Evolutionary conservation across 2,329 filamentous ascomycete genomes (phyloP).

Genomic region (Elsinoe batatas): DNA sequence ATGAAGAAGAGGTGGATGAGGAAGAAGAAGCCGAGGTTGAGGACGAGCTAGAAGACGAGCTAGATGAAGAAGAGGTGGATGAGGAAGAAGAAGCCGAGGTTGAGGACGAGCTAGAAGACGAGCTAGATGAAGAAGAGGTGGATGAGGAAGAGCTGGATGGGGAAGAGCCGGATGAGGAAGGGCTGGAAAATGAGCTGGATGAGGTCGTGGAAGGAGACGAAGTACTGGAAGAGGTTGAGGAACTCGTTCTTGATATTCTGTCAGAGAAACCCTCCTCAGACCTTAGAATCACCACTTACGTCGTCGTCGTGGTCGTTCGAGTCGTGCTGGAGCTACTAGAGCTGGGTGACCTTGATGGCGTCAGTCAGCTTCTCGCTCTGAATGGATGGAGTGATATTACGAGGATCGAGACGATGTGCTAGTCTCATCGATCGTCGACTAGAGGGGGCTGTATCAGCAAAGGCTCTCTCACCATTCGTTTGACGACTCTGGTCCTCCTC

Average conservation of each 20-base stretch:
- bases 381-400: conserved; percentile 1
- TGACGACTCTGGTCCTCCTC: background rate
- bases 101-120: background rate
- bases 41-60: background rate
- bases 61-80: background rate
- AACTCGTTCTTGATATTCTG: background rate
- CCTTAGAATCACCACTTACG: no score
- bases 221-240: background rate
- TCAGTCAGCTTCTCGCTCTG: background rate
- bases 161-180: background rate
- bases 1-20: background rate
- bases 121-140: background rate
- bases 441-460: conserved; percentile 2
- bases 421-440: background rate
- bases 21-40: background rate
- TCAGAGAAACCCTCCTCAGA: no score
- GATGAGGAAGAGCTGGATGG: background rate
- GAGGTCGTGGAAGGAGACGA: background rate
- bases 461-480: conserved; percentile 6
- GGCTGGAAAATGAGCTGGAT: background rate
- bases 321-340: background rate
- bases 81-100: background rate
- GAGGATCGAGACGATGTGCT: conserved; percentile 2
- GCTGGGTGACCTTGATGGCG: background rate
- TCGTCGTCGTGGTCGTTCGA: no score